phyloP scores from a whole-genome alignment of 176 grass and related monocot genomes.

The Avena sativa region DNA sequence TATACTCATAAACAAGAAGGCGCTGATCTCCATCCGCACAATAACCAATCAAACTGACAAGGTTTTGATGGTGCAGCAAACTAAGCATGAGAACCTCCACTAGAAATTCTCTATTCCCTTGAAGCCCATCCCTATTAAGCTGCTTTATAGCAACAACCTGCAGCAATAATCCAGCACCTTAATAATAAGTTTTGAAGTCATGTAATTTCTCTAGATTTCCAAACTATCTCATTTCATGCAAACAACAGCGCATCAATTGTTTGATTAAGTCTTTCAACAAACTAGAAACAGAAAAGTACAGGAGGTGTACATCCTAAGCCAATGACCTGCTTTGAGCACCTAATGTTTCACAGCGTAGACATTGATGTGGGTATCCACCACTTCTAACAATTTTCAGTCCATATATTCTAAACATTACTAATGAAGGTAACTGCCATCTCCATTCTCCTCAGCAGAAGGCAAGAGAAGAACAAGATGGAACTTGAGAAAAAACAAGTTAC shows the following conservation, averaged over 20 bases:
- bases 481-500: conserved; percentile 45
- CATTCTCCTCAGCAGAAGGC: background rate
- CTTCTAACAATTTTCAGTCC: conserved; percentile 11
- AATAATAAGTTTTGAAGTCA: background rate
- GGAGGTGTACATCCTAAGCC: background rate
- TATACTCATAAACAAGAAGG: conserved; percentile 92
- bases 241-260: conserved; percentile 14
- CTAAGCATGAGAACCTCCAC: conserved; percentile 91
- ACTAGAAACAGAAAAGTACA: conserved; percentile 25
- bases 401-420: background rate
- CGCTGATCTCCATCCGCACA: conserved; percentile 93
- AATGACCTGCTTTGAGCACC: conserved; percentile 9
- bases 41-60: conserved; percentile 89
- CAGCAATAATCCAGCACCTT: conserved; percentile 15
- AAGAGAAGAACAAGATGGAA: conserved; percentile 16
- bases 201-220: background rate
- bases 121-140: conserved; percentile 84
- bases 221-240: background rate
- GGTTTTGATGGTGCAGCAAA: conserved; percentile 82
- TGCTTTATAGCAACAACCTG: conserved; percentile 90
- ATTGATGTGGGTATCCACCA: conserved; percentile 12
- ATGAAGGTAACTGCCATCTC: background rate
- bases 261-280: background rate
- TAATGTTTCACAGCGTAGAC: conserved; percentile 13
- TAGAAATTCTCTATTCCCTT: conserved; percentile 91